A percentile compares a stretch with the other conserved stretches of the same genome.
phyloP scores from a whole-genome alignment of 176 grass and related monocot species.

The Bonia amplexicaulis region DNA sequence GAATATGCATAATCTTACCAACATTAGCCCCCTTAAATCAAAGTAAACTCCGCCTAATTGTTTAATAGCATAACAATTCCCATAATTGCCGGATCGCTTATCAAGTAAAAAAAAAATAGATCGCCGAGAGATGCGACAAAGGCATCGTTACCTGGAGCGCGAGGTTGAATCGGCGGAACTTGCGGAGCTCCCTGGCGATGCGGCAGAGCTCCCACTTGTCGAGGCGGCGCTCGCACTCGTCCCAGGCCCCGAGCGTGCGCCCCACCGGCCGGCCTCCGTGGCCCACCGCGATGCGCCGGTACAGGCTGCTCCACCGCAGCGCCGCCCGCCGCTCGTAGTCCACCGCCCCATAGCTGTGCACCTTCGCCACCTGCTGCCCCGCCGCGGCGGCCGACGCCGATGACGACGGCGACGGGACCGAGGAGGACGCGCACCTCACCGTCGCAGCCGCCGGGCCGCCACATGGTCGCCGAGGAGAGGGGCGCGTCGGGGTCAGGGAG shows the following conservation, averaged over 20 bases:
- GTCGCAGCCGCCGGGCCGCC: neutral
- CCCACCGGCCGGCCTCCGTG: constrained; percentile 22
- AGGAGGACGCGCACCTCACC: constrained; percentile 34
- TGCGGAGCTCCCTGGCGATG: constrained; percentile 70
- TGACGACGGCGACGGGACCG: neutral
- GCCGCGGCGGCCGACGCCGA: constrained; percentile 8
- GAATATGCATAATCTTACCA: neutral
- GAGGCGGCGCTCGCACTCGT: constrained; percentile 64
- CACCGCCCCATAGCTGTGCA: constrained; percentile 68
- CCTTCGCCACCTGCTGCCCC: constrained; percentile 49
- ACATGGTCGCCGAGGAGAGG: neutral
- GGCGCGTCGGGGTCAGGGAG: neutral
- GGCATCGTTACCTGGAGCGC: constrained; percentile 52
- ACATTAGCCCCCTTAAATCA: neutral
- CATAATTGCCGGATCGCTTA: neutral
- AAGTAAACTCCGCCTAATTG: neutral
- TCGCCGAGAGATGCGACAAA: neutral
- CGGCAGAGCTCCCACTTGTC: constrained; percentile 79
- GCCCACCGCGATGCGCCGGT: constrained; percentile 55
- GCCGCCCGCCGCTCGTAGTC: constrained; percentile 59
- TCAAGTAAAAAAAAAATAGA: neutral
- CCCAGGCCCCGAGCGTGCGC: constrained; percentile 54
- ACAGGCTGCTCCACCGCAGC: constrained; percentile 63
- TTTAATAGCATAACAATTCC: neutral
- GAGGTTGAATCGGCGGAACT: constrained; percentile 64